Evolutionary conservation across 2,329 filamentous ascomycete species (phyloP).

Genomic region (Ceratocystis papillata): DNA sequence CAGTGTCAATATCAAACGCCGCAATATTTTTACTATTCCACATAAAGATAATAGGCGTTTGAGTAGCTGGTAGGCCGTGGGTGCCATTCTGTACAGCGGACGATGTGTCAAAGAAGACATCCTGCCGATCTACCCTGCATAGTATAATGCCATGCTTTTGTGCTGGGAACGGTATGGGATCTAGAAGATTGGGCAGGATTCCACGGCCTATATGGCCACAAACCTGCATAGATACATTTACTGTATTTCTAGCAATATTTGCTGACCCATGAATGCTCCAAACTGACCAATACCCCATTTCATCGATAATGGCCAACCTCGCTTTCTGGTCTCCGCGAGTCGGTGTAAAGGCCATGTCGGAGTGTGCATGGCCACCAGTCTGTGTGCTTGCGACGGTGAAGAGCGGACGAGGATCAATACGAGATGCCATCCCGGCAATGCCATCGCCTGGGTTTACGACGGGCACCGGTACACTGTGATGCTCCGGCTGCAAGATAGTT

Average conservation of each 20-base stretch:
- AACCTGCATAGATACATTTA: constrained; percentile 31
- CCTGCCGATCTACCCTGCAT: constrained; percentile 27
- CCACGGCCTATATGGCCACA: constrained; percentile 39
- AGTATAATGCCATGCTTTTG: constrained; percentile 38
- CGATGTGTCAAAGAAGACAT: background rate
- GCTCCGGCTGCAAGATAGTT: constrained; percentile 42
- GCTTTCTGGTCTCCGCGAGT: constrained; percentile 35
- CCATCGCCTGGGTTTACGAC: constrained; percentile 19
- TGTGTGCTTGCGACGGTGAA: constrained; percentile 41
- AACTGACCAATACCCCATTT: constrained; percentile 54
- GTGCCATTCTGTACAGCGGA: background rate
- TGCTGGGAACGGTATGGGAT: constrained; percentile 28
- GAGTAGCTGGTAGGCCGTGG: background rate
- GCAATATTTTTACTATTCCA: constrained; percentile 22
- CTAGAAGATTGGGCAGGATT: constrained; percentile 31
- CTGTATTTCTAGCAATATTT: constrained; percentile 31
- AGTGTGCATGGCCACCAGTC: constrained; percentile 47
- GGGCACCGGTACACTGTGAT: constrained; percentile 34
- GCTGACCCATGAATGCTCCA: constrained; percentile 46
- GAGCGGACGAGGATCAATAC: constrained; percentile 46
- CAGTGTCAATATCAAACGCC: constrained; percentile 17
- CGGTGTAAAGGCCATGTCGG: constrained; percentile 56
- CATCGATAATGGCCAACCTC: constrained; percentile 56
- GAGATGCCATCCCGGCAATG: constrained; percentile 34
- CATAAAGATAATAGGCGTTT: constrained; percentile 17